A percentile compares a stretch with the other conserved stretches of the same genome.
phyloP scores from a whole-genome alignment of 164 flowering plant species.

The Chimonanthus praecox region DNA sequence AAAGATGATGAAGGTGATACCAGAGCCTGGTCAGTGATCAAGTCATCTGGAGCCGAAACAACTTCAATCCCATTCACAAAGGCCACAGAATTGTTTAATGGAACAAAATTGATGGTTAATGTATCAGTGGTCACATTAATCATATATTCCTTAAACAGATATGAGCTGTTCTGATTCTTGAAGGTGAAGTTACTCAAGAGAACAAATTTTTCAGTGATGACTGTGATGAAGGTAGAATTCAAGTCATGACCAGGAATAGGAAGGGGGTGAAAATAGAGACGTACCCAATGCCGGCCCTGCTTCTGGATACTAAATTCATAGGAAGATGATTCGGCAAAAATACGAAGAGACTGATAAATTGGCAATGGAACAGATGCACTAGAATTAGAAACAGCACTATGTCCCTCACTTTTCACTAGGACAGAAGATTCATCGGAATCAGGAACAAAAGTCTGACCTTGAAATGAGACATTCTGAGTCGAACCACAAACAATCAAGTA shows the following conservation, averaged over 20 bases:
- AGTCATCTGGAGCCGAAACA: constrained; percentile 55
- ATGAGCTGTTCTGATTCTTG: constrained; percentile 24
- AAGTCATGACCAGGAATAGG: constrained; percentile 15
- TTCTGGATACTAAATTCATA: constrained; percentile 54
- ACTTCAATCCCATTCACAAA: constrained; percentile 86
- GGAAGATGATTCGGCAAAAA: constrained; percentile 45
- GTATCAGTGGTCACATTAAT: constrained; percentile 55
- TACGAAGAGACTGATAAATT: constrained; percentile 49
- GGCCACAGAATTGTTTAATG: constrained; percentile 52
- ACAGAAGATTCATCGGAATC: constrained; percentile 56
- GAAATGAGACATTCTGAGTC: constrained; percentile 44
- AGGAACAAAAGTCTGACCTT: constrained; percentile 59
- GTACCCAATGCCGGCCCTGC: constrained; percentile 56
- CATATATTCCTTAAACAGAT: constrained; percentile 57
- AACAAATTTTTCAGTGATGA: constrained; percentile 23
- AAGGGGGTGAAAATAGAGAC: constrained; percentile 23
- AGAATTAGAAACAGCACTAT: constrained; percentile 32
- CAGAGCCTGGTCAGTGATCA: constrained; percentile 55
- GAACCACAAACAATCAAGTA: constrained; percentile 81
- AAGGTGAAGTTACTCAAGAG: constrained; percentile 22
- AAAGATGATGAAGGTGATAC: constrained; percentile 35
- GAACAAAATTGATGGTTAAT: constrained; percentile 51
- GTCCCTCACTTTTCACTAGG: constrained; percentile 28
- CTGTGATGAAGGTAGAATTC: constrained; percentile 17
- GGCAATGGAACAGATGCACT: constrained; percentile 54